These are phyloP conservation scores for Ogataea neopini DNA, from an alignment of 805 yeast genomes.

Conservation along the genomic window DNA sequence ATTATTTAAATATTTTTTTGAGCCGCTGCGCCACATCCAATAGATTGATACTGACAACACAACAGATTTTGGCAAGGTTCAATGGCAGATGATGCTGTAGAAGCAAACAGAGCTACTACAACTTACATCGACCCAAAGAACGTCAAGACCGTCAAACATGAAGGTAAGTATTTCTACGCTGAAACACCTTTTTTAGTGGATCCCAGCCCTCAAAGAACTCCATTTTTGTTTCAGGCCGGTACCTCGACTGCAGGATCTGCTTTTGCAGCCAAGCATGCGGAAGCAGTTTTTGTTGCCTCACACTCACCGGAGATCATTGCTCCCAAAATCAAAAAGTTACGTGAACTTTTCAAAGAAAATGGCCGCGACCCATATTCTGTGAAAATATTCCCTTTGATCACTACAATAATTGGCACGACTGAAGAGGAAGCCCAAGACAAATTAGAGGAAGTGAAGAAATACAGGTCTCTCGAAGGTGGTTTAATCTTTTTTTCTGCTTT, in stretches of 20 bases:
- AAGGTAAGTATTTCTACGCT: conserved; percentile 33
- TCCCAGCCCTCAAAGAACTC: conserved; percentile 35
- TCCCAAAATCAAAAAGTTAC: conserved; percentile 10
- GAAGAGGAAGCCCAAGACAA: conserved; percentile 9
- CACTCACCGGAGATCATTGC: conserved; percentile 26
- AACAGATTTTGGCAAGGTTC: conserved; percentile 29
- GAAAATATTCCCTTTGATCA: conserved; percentile 10
- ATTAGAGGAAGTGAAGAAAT: conserved; percentile 11
- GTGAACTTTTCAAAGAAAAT: conserved; percentile 9
- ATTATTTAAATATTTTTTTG: neutral
- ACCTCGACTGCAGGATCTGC: conserved; percentile 32
- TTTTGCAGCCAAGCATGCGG: conserved; percentile 36
- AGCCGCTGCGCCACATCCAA: neutral
- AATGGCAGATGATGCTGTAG: conserved; percentile 36
- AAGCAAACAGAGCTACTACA: conserved; percentile 30
- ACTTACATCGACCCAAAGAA: conserved; percentile 29
- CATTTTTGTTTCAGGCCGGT: conserved; percentile 35
- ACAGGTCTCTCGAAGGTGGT: conserved; percentile 13
- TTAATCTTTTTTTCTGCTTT: conserved; percentile 13
- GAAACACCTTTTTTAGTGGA: conserved; percentile 29
- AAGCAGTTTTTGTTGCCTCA: conserved; percentile 29
- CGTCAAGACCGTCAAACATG: conserved; percentile 31
- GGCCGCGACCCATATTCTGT: conserved; percentile 9
- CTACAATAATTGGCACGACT: conserved; percentile 8
- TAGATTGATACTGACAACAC: neutral